Evolutionary conservation across 176 grass and related monocot species (phyloP).

Genomic region (Aegilops umbellulata): DNA sequence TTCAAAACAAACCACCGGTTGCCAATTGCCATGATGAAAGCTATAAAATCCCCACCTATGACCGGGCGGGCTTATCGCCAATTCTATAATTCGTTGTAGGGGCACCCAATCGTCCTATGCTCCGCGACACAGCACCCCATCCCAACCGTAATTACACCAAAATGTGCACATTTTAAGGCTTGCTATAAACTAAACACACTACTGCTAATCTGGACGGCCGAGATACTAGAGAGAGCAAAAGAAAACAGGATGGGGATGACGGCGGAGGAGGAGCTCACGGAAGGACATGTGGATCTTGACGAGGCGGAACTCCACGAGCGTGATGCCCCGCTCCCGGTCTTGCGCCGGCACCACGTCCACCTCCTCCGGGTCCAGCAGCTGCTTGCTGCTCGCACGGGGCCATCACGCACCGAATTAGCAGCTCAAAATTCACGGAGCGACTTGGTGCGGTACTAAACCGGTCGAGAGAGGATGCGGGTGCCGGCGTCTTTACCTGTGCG

Average conservation of each 20-base stretch:
- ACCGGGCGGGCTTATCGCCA: not conserved
- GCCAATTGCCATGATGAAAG: not conserved
- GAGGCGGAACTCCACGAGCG: slow-evolving; percentile 73
- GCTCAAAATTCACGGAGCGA: not conserved
- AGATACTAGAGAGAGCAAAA: not conserved
- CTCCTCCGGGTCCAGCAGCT: slow-evolving; percentile 70
- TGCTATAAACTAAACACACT: not conserved
- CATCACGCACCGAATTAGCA: slow-evolving; percentile 1
- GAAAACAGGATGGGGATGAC: not conserved
- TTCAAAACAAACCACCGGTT: not conserved
- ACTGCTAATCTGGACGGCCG: not conserved
- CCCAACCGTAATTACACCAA: not conserved
- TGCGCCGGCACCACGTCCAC: slow-evolving; percentile 65
- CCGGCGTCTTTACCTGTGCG: slow-evolving; percentile 38
- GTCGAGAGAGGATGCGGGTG: not conserved
- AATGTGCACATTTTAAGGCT: not conserved
- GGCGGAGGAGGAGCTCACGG: slow-evolving; percentile 42
- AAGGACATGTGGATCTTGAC: slow-evolving; percentile 92
- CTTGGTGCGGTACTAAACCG: not conserved
- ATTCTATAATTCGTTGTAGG: not conserved
- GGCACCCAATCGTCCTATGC: not conserved
- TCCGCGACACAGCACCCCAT: not conserved
- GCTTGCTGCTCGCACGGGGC: slow-evolving; percentile 49
- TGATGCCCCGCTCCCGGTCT: slow-evolving; percentile 79
- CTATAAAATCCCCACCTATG: not conserved